Conservation (phyloP, 768 basidiomycete genomes). For the Trametes meyenii region DNA sequence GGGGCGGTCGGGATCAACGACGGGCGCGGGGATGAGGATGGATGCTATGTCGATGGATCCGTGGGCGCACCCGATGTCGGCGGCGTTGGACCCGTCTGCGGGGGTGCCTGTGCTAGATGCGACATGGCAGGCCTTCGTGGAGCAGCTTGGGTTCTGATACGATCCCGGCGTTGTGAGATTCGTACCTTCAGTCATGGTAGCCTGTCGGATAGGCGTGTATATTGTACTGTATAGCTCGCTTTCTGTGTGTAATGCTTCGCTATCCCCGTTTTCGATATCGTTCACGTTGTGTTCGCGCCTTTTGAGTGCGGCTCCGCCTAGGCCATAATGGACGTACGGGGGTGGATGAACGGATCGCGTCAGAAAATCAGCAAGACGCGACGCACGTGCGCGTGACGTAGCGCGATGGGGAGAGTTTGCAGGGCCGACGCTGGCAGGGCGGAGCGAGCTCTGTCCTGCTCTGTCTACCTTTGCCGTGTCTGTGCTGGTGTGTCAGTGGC, state of each 20-base stretch:
- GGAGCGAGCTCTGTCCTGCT: neutral
- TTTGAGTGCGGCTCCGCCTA: neutral
- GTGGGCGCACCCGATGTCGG: constrained; percentile 9
- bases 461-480: too few species aligned
- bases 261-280: too few species aligned
- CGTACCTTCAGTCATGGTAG: neutral
- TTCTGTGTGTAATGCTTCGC: too few species aligned
- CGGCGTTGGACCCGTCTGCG: constrained; percentile 12
- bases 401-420: constrained; percentile 15
- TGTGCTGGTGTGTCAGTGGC: neutral
- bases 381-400: constrained; percentile 30
- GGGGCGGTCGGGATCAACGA: neutral
- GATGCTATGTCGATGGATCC: neutral
- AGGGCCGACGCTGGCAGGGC: neutral
- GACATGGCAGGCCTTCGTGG: constrained; percentile 68
- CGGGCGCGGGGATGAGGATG: neutral
- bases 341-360: too few species aligned
- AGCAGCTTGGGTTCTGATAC: constrained; percentile 59
- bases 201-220: neutral
- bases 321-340: neutral
- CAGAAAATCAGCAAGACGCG: neutral
- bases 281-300: too few species aligned
- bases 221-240: neutral
- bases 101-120: constrained; percentile 51
- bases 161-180: constrained; percentile 22